Evolutionary conservation across 192 early-diverging fungal genomes (phyloP).

Genomic region (Umbelopsis vinacea): DNA sequence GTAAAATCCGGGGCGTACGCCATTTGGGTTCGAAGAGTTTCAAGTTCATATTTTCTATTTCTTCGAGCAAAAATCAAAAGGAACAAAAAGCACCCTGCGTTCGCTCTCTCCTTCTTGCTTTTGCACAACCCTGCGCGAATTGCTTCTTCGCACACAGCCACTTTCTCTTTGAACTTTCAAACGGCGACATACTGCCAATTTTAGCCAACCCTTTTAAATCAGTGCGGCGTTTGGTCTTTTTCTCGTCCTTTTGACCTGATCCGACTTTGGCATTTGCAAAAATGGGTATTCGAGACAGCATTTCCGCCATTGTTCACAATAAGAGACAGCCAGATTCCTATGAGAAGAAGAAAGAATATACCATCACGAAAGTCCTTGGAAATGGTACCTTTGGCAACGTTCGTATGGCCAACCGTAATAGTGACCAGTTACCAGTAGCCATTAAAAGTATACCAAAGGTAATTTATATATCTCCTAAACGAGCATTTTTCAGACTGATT

Average conservation of each 20-base stretch:
- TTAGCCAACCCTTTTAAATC: background rate
- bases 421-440: constrained; percentile 73
- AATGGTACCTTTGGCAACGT: constrained; percentile 71
- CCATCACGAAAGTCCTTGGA: background rate
- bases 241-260: background rate
- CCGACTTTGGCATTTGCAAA: background rate
- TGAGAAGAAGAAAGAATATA: constrained; percentile 11
- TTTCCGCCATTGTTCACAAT: constrained; percentile 12
- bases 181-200: background rate
- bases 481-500: background rate
- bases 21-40: too few relatives aligned
- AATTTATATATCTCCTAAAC: background rate
- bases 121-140: too few relatives aligned
- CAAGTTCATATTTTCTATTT: too few relatives aligned
- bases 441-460: constrained; percentile 83
- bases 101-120: too few relatives aligned
- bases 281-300: constrained; percentile 6
- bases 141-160: constrained; percentile 7
- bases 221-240: background rate
- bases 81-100: too few relatives aligned
- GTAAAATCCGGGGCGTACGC: too few relatives aligned
- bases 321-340: constrained; percentile 16
- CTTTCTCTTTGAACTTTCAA: background rate
- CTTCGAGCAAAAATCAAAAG: too few relatives aligned
- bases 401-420: constrained; percentile 58